Base-by-base conservation (phyloP, 2,329 filamentous ascomycete genomes). In the Ilyonectria destructans region DNA sequence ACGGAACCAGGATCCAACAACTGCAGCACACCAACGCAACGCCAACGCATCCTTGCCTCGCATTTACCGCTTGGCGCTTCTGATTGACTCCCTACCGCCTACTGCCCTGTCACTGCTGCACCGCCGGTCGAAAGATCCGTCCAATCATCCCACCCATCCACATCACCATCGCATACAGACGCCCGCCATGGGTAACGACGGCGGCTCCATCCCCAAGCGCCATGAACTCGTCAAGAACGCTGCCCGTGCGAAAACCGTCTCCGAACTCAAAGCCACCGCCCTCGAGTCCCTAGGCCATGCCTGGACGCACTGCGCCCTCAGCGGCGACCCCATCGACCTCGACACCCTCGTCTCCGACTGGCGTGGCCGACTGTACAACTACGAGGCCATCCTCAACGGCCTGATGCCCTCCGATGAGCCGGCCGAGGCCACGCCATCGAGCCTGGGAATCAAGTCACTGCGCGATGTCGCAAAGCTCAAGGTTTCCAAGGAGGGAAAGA, bases 151-250 rank as follows among this genome's bases (percentile, higher is more conserved):
- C 51, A 56, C n/a, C 33, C 15, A 29, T 26, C 26, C 4, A 6
- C 26, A 26, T 26, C 12, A 9, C 31, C 43, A 21, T 35, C 23
- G 17, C 37, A 33, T 46, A 19, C 33, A 46, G 35, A 46, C 35
- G 8, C 49, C 48, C 68, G 79, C 59, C 75, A 98, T 99, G 96
- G 96, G 96, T 80, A 99, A 99, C 84, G 96, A 99, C 81, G 96
- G 96, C 75, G 96, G 96, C 80, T 96, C 94, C 74, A 99, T 99
- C 74, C 96, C 96, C 6, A 98, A 93, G 71, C 93, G 97, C 35
- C 93, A 95, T 78, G 97, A 99, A 82, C 93, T 99, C 52, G 96
- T 99, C 80, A 97, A 97, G 83, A 92, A 96, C 81, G 94, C 95
- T 31, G 94, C 95, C 48, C 93, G 94, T 75, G 88, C 91, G 58